Evolutionary conservation across 129 eudicot genomes (phyloP).

Genomic region (Flaveria ramosissima): DNA sequence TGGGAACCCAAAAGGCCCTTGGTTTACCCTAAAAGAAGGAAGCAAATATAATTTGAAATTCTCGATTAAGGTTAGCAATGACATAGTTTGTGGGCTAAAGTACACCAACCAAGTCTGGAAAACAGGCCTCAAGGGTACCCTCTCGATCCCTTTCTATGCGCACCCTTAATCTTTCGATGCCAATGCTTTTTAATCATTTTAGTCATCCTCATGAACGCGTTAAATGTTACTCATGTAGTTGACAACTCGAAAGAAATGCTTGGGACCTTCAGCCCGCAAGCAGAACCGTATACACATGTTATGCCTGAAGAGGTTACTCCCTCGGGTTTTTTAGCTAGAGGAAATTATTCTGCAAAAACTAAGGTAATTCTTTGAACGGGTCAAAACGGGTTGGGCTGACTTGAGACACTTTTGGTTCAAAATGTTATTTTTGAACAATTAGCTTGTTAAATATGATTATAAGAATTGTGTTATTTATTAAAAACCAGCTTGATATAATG

Average conservation of each 20-base stretch:
- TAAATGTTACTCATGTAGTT: conserved; percentile 35
- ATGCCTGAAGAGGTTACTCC: conserved; percentile 75
- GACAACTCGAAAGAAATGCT: conserved; percentile 72
- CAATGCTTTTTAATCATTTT: not conserved
- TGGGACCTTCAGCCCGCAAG: conserved; percentile 73
- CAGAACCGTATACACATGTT: conserved; percentile 61
- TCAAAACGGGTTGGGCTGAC: conserved; percentile 14
- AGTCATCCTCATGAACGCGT: not conserved
- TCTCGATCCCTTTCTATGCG: no score
- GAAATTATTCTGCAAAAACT: conserved; percentile 63
- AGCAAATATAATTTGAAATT: conserved; percentile 61
- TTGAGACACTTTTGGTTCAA: not conserved
- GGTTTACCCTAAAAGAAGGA: conserved; percentile 92
- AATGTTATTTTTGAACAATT: not conserved
- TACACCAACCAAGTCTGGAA: conserved; percentile 84
- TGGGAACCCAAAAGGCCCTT: conserved; percentile 60
- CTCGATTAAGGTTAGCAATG: conserved; percentile 68
- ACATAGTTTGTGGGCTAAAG: conserved; percentile 80
- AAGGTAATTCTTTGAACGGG: conserved; percentile 43
- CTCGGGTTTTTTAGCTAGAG: conserved; percentile 68
- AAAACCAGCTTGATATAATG: not conserved
- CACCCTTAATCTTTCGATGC: not conserved
- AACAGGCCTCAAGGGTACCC: conserved; percentile 77
- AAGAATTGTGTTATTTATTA: not conserved
- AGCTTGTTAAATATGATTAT: conserved; percentile 1